A percentile compares a stretch with the other conserved stretches of the same genome.
Conservation (phyloP, 768 basidiomycete genomes). For the Candolleomyces eurysporus region DNA sequence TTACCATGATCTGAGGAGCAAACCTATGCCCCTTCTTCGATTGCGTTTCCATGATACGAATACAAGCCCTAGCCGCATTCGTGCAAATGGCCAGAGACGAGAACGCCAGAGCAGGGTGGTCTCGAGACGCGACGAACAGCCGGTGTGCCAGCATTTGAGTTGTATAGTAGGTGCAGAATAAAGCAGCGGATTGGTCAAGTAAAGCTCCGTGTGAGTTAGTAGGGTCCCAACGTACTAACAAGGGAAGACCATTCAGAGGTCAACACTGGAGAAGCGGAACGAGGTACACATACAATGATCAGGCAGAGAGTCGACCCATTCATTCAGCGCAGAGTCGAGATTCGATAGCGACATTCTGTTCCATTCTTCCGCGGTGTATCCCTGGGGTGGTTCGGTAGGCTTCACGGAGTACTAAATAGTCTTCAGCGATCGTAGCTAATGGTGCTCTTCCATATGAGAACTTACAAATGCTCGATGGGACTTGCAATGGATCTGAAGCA, state of each 20-base stretch:
- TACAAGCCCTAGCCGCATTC: slow-evolving; percentile 70
- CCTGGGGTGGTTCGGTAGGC: slow-evolving; percentile 37
- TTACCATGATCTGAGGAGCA: background rate
- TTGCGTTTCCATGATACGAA: slow-evolving; percentile 60
- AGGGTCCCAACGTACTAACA: slow-evolving; percentile 39
- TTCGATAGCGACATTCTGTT: slow-evolving; percentile 35
- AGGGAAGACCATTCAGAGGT: slow-evolving; percentile 2
- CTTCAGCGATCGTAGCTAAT: background rate
- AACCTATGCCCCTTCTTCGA: slow-evolving; percentile 19
- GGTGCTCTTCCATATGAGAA: background rate
- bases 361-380: background rate
- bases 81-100: slow-evolving; percentile 70
- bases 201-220: slow-evolving; percentile 26
- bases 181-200: slow-evolving; percentile 52
- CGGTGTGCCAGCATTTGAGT: slow-evolving; percentile 67
- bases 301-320: slow-evolving; percentile 62
- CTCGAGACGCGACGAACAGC: slow-evolving; percentile 62
- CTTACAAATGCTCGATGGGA: slow-evolving; percentile 59
- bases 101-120: slow-evolving; percentile 39
- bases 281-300: slow-evolving; percentile 41
- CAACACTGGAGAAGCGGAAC: background rate
- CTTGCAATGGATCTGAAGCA: slow-evolving; percentile 59
- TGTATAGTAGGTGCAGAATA: slow-evolving; percentile 44
- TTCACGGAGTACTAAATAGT: slow-evolving; percentile 49
- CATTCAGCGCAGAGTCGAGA: slow-evolving; percentile 57